Base-by-base conservation (phyloP, 352 stramenopile species). In the Phytophthora syringae region DNA sequence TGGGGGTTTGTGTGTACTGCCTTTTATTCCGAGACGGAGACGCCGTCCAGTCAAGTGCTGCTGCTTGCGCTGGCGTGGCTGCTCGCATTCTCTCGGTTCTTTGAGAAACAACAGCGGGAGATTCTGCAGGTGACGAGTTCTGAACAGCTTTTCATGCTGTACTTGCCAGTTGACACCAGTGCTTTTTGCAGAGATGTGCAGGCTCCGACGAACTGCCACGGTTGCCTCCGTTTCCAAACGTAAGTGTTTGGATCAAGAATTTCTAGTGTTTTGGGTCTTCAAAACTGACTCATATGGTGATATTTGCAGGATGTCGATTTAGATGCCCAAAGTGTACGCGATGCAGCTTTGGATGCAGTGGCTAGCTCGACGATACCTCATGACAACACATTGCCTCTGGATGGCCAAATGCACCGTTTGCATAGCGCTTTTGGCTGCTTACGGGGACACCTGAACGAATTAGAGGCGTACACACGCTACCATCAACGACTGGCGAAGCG, bases 1-100 rank as follows among this genome's bases (percentile, higher is more conserved):
- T 90, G 82, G 82, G 80, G 82, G 2, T 93, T 91, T 51, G 72
- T 86, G 0, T 87, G 66, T 40, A 32, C 32, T 13, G 13, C 57
- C 0, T 86, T 93, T 49, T 93, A 86, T 43, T 49, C 40, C 11
- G 28, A 58, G 1, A 11, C 32, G 15, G 39, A 45, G 7, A 27
- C 16, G 7, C 64, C 70, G 12, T 64, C 68, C 1, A 79, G 77
- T 43, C 55, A 74, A 44, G 61, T 87, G 10, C 54, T 92, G n/a
- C 43, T 89, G 44, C 67, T 90, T 11, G 75, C 79, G 0, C 44
- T 89, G 5, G 67, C 73, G 47, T 92, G 79, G 83, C 48, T 89
- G 1, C 27, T 90, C 0, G 77, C 80, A 3, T 77, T 77, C 49
- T 73, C 79, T 27, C 47, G 40, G 3, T 84, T 90, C 27, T 84